phyloP scores from a whole-genome alignment of 2,329 filamentous ascomycete species.

The Dryadomyces sulphureus region DNA sequence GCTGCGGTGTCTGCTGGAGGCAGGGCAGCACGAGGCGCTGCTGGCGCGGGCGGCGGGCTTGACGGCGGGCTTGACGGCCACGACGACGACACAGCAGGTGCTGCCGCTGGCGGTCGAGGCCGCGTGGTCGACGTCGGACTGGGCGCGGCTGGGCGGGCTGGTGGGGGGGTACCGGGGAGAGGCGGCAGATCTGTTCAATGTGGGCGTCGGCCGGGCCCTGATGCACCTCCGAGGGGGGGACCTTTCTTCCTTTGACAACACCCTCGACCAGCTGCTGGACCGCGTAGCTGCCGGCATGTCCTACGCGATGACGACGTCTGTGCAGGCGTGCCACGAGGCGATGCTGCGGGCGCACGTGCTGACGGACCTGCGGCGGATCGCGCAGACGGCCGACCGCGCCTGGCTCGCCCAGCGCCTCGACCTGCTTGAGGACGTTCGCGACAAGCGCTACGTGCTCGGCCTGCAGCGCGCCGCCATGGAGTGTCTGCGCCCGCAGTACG shows the following conservation, averaged over 20 bases:
- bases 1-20: slow-evolving; percentile 78
- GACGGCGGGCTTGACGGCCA: slow-evolving; percentile 24
- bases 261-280: slow-evolving; percentile 43
- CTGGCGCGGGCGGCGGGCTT: slow-evolving; percentile 78
- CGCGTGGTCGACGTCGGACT: slow-evolving; percentile 77
- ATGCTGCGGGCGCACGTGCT: slow-evolving; percentile 77
- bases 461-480: slow-evolving; percentile 81
- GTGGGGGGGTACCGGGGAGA: slow-evolving; percentile 32
- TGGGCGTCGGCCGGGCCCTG: slow-evolving; percentile 58
- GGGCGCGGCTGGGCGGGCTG: slow-evolving; percentile 59
- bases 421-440: slow-evolving; percentile 70
- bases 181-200: slow-evolving; percentile 56
- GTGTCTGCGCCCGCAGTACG: slow-evolving; percentile 53
- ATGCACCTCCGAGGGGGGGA: slow-evolving; percentile 42
- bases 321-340: slow-evolving; percentile 73
- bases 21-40: slow-evolving; percentile 84
- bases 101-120: slow-evolving; percentile 81
- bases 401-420: slow-evolving; percentile 69
- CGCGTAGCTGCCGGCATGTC: slow-evolving; percentile 61
- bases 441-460: slow-evolving; percentile 88
- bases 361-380: slow-evolving; percentile 72
- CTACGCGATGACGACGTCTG: slow-evolving; percentile 59
- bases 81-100: slow-evolving; percentile 42
- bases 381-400: slow-evolving; percentile 21
- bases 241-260: slow-evolving; percentile 32